Conservation (phyloP, 139 green algal species). For the Mesotaenium endlicherianum region DNA sequence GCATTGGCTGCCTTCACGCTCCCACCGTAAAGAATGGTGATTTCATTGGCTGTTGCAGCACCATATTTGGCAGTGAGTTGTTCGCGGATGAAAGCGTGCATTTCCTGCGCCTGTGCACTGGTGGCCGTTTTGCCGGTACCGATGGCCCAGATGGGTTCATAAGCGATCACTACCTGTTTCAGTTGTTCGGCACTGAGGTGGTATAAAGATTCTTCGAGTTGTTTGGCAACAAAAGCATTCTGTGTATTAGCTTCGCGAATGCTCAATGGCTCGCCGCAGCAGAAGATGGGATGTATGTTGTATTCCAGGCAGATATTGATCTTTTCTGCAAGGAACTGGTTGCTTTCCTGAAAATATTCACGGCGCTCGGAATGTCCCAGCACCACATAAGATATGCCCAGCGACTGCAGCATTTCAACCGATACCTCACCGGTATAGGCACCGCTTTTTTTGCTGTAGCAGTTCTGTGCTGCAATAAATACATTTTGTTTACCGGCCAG, state of each 20-base stretch:
- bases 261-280: slow-evolving; percentile 88
- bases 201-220: neutral
- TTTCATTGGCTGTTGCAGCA: neutral
- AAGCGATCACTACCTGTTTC: slow-evolving; percentile 77
- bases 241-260: slow-evolving; percentile 71
- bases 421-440: slow-evolving; percentile 90
- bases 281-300: slow-evolving; percentile 85
- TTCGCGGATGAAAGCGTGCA: slow-evolving; percentile 63
- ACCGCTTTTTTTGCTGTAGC: slow-evolving; percentile 69
- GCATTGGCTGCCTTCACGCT: slow-evolving; percentile 79
- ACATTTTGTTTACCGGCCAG: slow-evolving; percentile 11
- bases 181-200: slow-evolving; percentile 49
- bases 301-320: slow-evolving; percentile 70
- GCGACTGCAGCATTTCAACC: slow-evolving; percentile 58
- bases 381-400: slow-evolving; percentile 77
- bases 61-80: slow-evolving; percentile 70
- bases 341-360: slow-evolving; percentile 73
- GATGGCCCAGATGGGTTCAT: slow-evolving; percentile 88
- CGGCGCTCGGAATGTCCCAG: slow-evolving; percentile 87
- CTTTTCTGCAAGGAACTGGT: slow-evolving; percentile 80
- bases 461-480: slow-evolving; percentile 84
- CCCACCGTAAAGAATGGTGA: slow-evolving; percentile 31
- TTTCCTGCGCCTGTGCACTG: slow-evolving; percentile 77
- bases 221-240: neutral
- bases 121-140: slow-evolving; percentile 63